These are phyloP conservation scores for Penicillium antarcticum DNA, from an alignment of 495 filamentous ascomycete species.

Conservation along the genomic window DNA sequence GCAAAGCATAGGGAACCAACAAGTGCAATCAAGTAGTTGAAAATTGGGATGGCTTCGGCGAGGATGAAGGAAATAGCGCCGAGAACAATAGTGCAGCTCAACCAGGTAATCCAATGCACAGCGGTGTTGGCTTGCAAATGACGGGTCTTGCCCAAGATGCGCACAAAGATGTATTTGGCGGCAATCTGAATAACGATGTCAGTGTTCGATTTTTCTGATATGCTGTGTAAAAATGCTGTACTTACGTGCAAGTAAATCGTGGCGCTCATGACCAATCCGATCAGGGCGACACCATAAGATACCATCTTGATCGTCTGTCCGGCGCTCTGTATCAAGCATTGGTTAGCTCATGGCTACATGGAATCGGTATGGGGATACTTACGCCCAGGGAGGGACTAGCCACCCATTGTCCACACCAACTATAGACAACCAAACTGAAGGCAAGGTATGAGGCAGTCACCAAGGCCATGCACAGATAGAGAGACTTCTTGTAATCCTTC, in stretches of 20 bases:
- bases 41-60: constrained; percentile 64
- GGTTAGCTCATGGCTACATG: neutral
- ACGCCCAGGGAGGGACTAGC: constrained; percentile 62
- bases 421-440: constrained; percentile 54
- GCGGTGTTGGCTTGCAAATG: constrained; percentile 52
- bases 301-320: constrained; percentile 56
- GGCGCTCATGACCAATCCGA: constrained; percentile 47
- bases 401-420: constrained; percentile 65
- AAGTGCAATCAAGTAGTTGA: constrained; percentile 55
- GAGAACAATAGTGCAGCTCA: constrained; percentile 46
- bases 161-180: constrained; percentile 58
- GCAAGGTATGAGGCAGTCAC: constrained; percentile 60
- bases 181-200: constrained; percentile 25
- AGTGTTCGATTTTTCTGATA: neutral
- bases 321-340: constrained; percentile 40
- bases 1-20: constrained; percentile 32
- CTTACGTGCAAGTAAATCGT: constrained; percentile 60
- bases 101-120: constrained; percentile 45
- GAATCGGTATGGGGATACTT: neutral
- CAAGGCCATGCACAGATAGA: constrained; percentile 55
- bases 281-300: constrained; percentile 70
- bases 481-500: constrained; percentile 58
- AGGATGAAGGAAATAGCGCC: constrained; percentile 61
- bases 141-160: constrained; percentile 47
- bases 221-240: neutral